phyloP scores from a whole-genome alignment of 2,329 filamentous ascomycete species.

The Aspergillus phoenicis region DNA sequence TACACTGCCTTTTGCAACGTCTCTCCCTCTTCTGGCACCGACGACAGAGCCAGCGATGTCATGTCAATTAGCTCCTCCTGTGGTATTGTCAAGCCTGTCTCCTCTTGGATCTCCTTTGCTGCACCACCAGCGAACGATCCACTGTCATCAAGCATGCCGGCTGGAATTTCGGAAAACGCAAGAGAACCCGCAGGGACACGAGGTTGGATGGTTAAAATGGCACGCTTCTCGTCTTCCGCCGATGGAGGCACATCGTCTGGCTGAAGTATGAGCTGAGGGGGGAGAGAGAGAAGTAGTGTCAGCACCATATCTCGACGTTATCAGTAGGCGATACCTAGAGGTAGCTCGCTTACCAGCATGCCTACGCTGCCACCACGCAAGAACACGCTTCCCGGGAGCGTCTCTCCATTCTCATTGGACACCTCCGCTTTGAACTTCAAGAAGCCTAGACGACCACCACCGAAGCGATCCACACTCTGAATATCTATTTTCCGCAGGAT shows the following conservation, averaged over 20 bases:
- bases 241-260: slow-evolving; percentile 50
- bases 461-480: slow-evolving; percentile 59
- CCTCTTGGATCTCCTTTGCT: slow-evolving; percentile 60
- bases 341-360: slow-evolving; percentile 49
- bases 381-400: slow-evolving; percentile 60
- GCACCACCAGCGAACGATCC: slow-evolving; percentile 58
- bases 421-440: slow-evolving; percentile 59
- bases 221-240: slow-evolving; percentile 49
- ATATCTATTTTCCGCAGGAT: slow-evolving; percentile 55
- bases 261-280: slow-evolving; percentile 55
- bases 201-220: slow-evolving; percentile 60
- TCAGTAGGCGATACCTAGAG: not conserved
- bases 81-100: slow-evolving; percentile 56
- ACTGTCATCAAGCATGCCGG: slow-evolving; percentile 62
- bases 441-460: slow-evolving; percentile 54
- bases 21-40: slow-evolving; percentile 31
- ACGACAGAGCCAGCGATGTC: slow-evolving; percentile 52
- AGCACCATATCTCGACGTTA: not conserved
- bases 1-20: slow-evolving; percentile 55
- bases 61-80: slow-evolving; percentile 56
- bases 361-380: slow-evolving; percentile 61
- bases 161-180: slow-evolving; percentile 59
- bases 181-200: slow-evolving; percentile 59
- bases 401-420: slow-evolving; percentile 55
- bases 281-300: not conserved